These are phyloP conservation scores for Pseudoscleropodium purum DNA, from an alignment of 225 moss, liverwort and hornwort species.

Conservation along the genomic window DNA sequence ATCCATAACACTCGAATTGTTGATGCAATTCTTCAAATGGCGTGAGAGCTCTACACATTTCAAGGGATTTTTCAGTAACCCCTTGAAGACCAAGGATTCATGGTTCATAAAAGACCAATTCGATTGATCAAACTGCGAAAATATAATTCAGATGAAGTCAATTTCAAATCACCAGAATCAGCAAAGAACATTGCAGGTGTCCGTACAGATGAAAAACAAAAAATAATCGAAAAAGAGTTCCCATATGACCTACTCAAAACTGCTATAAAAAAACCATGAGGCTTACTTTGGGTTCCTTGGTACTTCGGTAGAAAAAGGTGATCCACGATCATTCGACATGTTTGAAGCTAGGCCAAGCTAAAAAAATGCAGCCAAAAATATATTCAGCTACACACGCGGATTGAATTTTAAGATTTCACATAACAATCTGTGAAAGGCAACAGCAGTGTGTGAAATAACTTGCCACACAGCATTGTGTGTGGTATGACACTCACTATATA, in stretches of 20 bases:
- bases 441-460: background rate
- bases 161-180: background rate
- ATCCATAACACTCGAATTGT: conserved; percentile 3
- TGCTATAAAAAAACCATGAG: background rate
- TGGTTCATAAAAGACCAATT: background rate
- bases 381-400: background rate
- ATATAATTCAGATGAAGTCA: background rate
- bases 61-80: background rate
- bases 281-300: background rate
- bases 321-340: background rate
- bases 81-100: background rate
- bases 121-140: background rate
- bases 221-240: background rate
- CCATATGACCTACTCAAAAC: background rate
- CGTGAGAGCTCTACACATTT: background rate
- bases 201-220: background rate
- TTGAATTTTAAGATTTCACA: background rate
- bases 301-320: background rate
- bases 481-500: background rate
- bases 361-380: background rate
- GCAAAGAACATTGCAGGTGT: background rate
- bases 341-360: background rate
- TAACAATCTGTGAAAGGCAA: background rate
- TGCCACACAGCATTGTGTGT: background rate
- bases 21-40: background rate